Evolutionary conservation across 768 basidiomycete species (phyloP).

Genomic region (Lanmaoa pseudosensibilis): DNA sequence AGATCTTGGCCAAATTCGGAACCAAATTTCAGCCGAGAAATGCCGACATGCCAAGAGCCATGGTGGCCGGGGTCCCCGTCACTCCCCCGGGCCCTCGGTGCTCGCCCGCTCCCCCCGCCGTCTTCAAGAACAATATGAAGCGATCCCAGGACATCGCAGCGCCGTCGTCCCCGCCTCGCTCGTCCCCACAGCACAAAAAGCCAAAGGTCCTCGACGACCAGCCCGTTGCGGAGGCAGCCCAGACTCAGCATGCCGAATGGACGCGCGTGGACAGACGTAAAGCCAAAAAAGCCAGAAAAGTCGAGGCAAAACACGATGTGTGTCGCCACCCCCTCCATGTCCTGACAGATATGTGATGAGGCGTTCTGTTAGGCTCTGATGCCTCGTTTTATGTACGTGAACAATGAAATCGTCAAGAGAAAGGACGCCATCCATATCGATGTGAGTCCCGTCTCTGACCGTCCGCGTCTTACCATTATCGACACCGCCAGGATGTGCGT

Average conservation of each 20-base stretch:
- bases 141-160: conserved; percentile 25
- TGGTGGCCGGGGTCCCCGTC: too few species aligned
- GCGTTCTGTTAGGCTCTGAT: conserved; percentile 22
- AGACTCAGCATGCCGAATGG: conserved; percentile 46
- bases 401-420: conserved; percentile 69
- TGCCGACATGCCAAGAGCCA: too few species aligned
- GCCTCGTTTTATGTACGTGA: conserved; percentile 81
- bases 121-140: conserved; percentile 27
- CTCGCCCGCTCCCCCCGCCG: too few species aligned
- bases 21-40: too few species aligned
- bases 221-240: not conserved
- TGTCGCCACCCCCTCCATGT: conserved; percentile 11
- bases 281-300: conserved; percentile 64
- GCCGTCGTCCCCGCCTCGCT: conserved; percentile 17
- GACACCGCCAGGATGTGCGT: conserved; percentile 68
- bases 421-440: conserved; percentile 78
- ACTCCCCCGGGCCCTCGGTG: too few species aligned
- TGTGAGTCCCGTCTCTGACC: conserved; percentile 41
- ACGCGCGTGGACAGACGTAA: conserved; percentile 73
- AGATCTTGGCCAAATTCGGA: too few species aligned
- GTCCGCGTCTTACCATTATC: not conserved
- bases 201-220: conserved; percentile 31
- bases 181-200: conserved; percentile 38
- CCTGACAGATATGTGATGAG: not conserved
- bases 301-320: conserved; percentile 62